Percentiles rank a stretch among this genome's conserved stretches.
Evolutionary conservation across 257 asterid genomes (phyloP).

Genomic region (Nicotiana attenuata): DNA sequence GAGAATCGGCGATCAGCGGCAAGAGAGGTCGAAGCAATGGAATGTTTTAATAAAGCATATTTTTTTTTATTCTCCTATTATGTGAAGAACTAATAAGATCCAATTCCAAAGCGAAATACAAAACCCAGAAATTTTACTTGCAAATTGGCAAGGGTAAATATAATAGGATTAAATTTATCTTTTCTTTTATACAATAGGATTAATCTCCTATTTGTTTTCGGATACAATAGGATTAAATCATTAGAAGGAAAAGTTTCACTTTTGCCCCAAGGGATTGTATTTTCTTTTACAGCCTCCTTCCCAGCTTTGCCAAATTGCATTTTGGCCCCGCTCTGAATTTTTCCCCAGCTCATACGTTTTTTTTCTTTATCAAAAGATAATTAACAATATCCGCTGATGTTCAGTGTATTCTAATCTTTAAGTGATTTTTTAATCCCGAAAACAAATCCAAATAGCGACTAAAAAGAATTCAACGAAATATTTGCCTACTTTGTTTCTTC

Average conservation of each 20-base stretch:
- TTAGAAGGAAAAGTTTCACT: not conserved
- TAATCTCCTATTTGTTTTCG: not conserved
- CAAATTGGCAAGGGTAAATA: not conserved
- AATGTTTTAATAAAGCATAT: no score
- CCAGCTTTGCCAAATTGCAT: not conserved
- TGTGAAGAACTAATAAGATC: not conserved
- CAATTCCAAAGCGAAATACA: not conserved
- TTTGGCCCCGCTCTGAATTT: not conserved
- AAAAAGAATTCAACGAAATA: no score
- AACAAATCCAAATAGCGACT: no score
- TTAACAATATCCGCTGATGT: no score
- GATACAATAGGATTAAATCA: not conserved
- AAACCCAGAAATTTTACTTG: not conserved
- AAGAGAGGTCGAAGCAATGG: not conserved
- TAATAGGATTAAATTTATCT: not conserved
- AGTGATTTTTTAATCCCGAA: no score
- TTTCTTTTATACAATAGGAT: not conserved
- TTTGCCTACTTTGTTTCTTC: no score
- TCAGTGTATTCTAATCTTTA: no score
- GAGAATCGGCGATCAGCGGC: constrained; percentile 33
- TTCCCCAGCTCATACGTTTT: not conserved
- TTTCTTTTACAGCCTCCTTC: not conserved
- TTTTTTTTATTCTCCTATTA: not conserved
- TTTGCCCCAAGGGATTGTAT: not conserved
- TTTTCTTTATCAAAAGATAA: no score